Evolutionary conservation across 345 rosid species (phyloP), one percentile per base, ranked within the genome.

Genomic region (Reutealis trisperma): DNA sequence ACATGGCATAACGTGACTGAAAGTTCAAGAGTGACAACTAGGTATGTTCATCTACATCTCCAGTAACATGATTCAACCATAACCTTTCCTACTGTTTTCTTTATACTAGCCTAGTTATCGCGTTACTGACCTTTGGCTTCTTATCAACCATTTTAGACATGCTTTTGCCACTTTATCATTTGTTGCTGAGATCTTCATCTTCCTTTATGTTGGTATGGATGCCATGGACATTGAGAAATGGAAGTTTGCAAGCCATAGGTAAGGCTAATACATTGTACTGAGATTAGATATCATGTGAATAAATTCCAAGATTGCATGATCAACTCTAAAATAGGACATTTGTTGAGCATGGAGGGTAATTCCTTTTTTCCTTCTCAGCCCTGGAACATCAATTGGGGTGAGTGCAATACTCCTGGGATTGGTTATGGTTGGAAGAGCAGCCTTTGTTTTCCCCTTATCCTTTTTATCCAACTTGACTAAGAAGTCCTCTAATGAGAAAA

Each of bases 161-260:
- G 88, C 96, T 73, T 95, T 95, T 78, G 99, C 98, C 25, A 92
- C 97, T 65, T 72, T 92, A 80, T 96, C 99, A 24, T 93, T 93
- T 78, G 88, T 93, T 73, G 93, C 94, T 22, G 99, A 96, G 92
- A 90, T 93, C 71, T 96, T 93, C 85, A 91, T 96, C 80, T 96
- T 96, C 84, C 97, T 92, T 63, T 96, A 93, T 81, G 98, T 95
- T 81, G 99, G 99, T 58, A 95, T 95, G 99, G 99, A 95, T 60
- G 98, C 99, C 79, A 79, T 96, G 70, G 98, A 96, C 76, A 96
- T 96, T 2, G 97, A 93, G 83, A 96, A 91, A 78, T 93, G 99
- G 99, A 84, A 75, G 34, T 90, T 83, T 63, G 90, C 92, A 54
- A 90, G 97, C 16, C 82, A 90, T 76, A 96, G 94, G 98, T 93